Conservation (phyloP, 495 filamentous ascomycete genomes). For the Apiosordaria backusii region DNA sequence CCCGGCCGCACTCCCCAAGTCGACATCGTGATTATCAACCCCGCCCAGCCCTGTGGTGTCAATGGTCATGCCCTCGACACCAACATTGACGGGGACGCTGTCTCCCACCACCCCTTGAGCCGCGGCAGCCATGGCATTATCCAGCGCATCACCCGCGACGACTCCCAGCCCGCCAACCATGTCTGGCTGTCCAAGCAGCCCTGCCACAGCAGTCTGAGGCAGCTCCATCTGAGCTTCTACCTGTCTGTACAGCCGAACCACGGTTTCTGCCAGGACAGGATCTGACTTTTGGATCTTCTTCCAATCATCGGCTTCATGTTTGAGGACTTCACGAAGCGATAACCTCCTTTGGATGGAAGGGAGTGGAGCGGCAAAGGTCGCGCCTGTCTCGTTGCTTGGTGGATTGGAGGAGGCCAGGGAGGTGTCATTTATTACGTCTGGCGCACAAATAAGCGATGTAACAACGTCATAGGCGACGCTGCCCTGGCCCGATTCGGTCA, state of each 20-base stretch:
- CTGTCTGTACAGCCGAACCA: slow-evolving; percentile 71
- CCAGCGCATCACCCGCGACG: slow-evolving; percentile 25
- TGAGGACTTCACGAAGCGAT: slow-evolving; percentile 68
- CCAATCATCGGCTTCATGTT: slow-evolving; percentile 58
- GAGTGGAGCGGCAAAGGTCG: slow-evolving; percentile 16
- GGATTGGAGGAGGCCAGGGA: slow-evolving; percentile 36
- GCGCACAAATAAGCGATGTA: slow-evolving; percentile 69
- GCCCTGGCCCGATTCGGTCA: slow-evolving; percentile 49
- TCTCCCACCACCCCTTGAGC: not conserved
- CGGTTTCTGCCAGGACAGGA: slow-evolving; percentile 57
- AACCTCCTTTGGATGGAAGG: slow-evolving; percentile 32
- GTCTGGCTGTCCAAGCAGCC: not conserved
- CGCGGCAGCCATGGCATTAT: slow-evolving; percentile 31
- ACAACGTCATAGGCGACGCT: slow-evolving; percentile 71
- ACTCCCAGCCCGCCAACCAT: slow-evolving; percentile 29
- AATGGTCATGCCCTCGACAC: slow-evolving; percentile 31
- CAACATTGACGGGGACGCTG: no score
- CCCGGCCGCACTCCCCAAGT: slow-evolving; percentile 5
- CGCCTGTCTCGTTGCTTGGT: slow-evolving; percentile 23
- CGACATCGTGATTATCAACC: slow-evolving; percentile 13
- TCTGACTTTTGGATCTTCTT: slow-evolving; percentile 60
- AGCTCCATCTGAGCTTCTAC: slow-evolving; percentile 59
- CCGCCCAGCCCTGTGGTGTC: slow-evolving; percentile 26
- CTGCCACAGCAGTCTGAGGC: slow-evolving; percentile 30
- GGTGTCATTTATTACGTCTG: slow-evolving; percentile 48